Percentiles rank a stretch among this genome's conserved stretches.
phyloP scores from a whole-genome alignment of 148 eudicot species.

The Heliosperma pusillum region DNA sequence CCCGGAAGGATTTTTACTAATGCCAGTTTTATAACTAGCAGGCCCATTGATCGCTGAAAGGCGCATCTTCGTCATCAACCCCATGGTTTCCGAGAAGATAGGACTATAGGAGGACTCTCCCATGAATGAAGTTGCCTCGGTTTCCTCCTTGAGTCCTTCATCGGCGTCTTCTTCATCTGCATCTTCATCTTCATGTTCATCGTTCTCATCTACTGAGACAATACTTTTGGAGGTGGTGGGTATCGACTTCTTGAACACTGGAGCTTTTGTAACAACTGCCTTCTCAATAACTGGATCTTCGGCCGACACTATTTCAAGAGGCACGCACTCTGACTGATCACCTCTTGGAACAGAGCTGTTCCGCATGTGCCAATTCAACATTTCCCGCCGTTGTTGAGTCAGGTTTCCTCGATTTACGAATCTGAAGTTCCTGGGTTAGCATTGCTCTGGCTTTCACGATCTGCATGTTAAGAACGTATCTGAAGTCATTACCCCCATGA shows the following conservation, averaged over 20 bases:
- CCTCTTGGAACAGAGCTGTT: conserved; percentile 39
- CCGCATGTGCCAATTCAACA: conserved; percentile 34
- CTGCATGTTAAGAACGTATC: conserved; percentile 36
- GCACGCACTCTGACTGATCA: conserved; percentile 36
- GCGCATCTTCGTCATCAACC: conserved; percentile 82
- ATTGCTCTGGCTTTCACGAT: conserved; percentile 69
- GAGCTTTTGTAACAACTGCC: conserved; percentile 34
- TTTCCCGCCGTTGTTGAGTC: conserved; percentile 27
- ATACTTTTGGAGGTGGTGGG: conserved; percentile 28
- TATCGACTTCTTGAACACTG: conserved; percentile 33
- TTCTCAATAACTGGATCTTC: conserved; percentile 36
- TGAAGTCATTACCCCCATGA: conserved; percentile 6
- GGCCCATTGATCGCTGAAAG: conserved; percentile 85
- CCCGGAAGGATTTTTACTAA: conserved; percentile 27
- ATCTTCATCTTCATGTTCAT: no score
- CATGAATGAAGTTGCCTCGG: conserved; percentile 37
- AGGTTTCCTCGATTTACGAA: conserved; percentile 34
- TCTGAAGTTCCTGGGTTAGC: conserved; percentile 57
- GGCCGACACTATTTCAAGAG: conserved; percentile 34
- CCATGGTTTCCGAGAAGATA: conserved; percentile 40
- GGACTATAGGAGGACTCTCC: conserved; percentile 32
- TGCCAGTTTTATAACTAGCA: conserved; percentile 43
- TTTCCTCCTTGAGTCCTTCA: conserved; percentile 91
- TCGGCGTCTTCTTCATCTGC: conserved; percentile 78
- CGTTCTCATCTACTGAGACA: conserved; percentile 37